phyloP scores from a whole-genome alignment of 495 filamentous ascomycete genomes.

The Lasiosphaeria hispida region DNA sequence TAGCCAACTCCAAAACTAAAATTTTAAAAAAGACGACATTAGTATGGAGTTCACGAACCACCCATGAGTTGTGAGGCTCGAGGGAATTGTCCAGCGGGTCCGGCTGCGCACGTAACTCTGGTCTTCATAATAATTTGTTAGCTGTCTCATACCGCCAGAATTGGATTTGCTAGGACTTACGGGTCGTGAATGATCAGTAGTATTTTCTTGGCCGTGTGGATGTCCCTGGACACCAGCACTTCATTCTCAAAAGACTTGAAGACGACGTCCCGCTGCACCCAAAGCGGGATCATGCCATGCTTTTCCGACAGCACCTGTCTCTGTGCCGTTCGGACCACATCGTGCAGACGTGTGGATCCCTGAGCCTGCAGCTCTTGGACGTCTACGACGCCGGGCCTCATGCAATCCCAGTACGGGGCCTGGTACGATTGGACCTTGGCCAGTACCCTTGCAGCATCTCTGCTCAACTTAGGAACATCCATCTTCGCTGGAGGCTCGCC shows the following conservation, averaged over 20 bases:
- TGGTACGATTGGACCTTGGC: constrained; percentile 52
- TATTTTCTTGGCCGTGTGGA: constrained; percentile 46
- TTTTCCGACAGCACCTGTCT: constrained; percentile 63
- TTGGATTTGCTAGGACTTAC: constrained; percentile 46
- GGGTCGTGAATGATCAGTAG: constrained; percentile 80
- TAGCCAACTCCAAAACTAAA: constrained; percentile 33
- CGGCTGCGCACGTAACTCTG: constrained; percentile 66
- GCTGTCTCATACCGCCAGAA: neutral
- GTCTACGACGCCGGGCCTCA: constrained; percentile 51
- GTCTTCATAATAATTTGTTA: constrained; percentile 45
- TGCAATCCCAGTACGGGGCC: constrained; percentile 60
- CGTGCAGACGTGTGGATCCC: constrained; percentile 45
- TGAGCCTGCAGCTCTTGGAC: constrained; percentile 37
- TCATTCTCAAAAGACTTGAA: constrained; percentile 83
- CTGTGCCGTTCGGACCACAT: constrained; percentile 75
- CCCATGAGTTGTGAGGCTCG: constrained; percentile 77
- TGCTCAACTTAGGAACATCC: constrained; percentile 48
- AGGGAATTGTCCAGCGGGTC: constrained; percentile 67
- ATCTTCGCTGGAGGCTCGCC: constrained; percentile 82
- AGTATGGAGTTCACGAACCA: constrained; percentile 57
- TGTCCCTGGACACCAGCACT: constrained; percentile 68
- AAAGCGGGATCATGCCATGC: constrained; percentile 70
- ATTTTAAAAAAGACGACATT: neutral
- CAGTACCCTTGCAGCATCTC: constrained; percentile 48
- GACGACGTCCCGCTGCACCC: constrained; percentile 66